Base-by-base conservation (phyloP, 306 rosid species). In the Glycyrrhiza uralensis region DNA sequence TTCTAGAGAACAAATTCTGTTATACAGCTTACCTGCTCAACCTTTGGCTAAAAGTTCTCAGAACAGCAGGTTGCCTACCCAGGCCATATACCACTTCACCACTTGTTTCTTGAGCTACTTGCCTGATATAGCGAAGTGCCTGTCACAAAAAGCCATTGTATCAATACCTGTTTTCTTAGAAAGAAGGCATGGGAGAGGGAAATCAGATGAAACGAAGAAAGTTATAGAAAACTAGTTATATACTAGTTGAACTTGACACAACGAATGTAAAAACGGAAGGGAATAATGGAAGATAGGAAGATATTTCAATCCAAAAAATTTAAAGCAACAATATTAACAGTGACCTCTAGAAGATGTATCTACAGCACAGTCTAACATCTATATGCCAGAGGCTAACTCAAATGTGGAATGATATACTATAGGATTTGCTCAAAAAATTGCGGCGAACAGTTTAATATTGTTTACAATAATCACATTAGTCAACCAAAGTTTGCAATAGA, bases 31-130 rank as follows among this genome's bases (percentile, higher is more conserved):
- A 88, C 99, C 99, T 86, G 89, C 86, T 95, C 80, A 95, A 71
- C 85, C 97, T 86, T 73, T 95, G 99, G 79, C 99, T 91, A 80
- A 95, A 95, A 35, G 97, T 89, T 66, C 99, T 84, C 56, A 95
- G 76, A 72, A 91, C 92, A n/a, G 99, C 97, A 5, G 99, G 99
- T 87, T 95, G 99, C 77, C 96, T 84, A 41, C 99, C 99, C 80
- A 95, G 46, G 72, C 97, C 83, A 66, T 95, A 95, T 5, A 86
- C 96, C 63, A 95, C 90, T 71, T 95, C 99, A 44, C 99, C 99
- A 67, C 99, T 89, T 17, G 96, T 89, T 82, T 95, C 99, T 52
- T 91, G 97, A 41, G 99, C 99, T 79, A 95, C 81, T 84, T 95
- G 99, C 79, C 96, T 82, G 66, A 95, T 77, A 62, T 89, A 91